Evolutionary conservation across 2,329 filamentous ascomycete genomes (phyloP).

Genomic region (Aspergillus aculeatus): DNA sequence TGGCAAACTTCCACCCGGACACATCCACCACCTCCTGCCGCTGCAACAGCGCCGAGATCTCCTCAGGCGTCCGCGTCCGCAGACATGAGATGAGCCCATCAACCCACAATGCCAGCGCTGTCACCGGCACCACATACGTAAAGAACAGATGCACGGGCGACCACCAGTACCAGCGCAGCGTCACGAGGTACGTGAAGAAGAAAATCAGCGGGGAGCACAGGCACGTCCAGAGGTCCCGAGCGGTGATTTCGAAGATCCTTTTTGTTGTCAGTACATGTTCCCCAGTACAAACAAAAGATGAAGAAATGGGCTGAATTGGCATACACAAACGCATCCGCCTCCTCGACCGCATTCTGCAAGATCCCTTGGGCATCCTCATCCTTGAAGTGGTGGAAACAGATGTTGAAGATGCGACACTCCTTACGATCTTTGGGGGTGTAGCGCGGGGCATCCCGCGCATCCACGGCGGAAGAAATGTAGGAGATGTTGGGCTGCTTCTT

Average conservation of each 20-base stretch:
- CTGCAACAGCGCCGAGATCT: slow-evolving; percentile 61
- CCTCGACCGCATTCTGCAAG: slow-evolving; percentile 50
- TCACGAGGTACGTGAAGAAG: slow-evolving; percentile 30
- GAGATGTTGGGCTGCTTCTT: slow-evolving; percentile 56
- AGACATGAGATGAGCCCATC: slow-evolving; percentile 69
- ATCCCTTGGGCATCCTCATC: slow-evolving; percentile 62
- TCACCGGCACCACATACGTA: slow-evolving; percentile 64
- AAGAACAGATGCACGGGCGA: slow-evolving; percentile 61
- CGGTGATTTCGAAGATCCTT: slow-evolving; percentile 19
- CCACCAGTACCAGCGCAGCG: slow-evolving; percentile 38
- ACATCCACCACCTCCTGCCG: slow-evolving; percentile 11
- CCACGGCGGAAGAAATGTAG: slow-evolving; percentile 61
- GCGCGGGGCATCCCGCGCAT: slow-evolving; percentile 51
- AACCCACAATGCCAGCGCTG: slow-evolving; percentile 66
- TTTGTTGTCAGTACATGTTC: background rate
- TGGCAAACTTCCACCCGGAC: slow-evolving; percentile 18
- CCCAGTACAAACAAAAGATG: too few relatives aligned
- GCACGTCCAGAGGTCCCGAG: slow-evolving; percentile 4
- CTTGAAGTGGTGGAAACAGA: slow-evolving; percentile 76
- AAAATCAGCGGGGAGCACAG: slow-evolving; percentile 23
- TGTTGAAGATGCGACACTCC: slow-evolving; percentile 68
- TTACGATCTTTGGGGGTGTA: slow-evolving; percentile 51
- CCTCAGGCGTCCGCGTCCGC: slow-evolving; percentile 64
- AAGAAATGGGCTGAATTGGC: background rate
- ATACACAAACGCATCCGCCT: slow-evolving; percentile 27